Conservation (phyloP, 2,329 filamentous ascomycete species). For the Dothistroma pini region DNA sequence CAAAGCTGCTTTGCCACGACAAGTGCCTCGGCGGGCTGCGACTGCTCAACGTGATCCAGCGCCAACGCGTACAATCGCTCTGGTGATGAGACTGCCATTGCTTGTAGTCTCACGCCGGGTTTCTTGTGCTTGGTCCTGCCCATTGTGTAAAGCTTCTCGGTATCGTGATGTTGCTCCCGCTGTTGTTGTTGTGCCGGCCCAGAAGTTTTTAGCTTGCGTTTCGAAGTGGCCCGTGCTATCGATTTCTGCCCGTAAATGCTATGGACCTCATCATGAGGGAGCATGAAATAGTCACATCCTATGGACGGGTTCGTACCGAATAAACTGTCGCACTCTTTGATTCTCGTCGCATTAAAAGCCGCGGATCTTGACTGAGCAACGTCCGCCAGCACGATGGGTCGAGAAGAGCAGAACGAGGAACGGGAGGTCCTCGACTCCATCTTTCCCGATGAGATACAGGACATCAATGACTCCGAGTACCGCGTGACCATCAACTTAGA, state of each 20-base stretch:
- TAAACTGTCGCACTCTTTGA: not conserved
- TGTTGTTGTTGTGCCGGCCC: not conserved
- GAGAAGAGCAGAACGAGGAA: constrained; percentile 91
- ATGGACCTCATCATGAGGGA: not conserved
- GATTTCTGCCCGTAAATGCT: not conserved
- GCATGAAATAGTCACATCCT: too few relatives aligned
- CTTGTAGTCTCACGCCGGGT: constrained; percentile 49
- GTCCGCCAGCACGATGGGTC: constrained; percentile 40
- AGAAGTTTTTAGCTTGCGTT: not conserved
- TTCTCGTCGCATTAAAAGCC: too few relatives aligned
- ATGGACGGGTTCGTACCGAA: too few relatives aligned
- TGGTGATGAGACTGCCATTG: constrained; percentile 44
- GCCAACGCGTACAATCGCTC: constrained; percentile 56
- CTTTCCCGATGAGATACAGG: constrained; percentile 96
- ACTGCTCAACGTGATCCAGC: constrained; percentile 54
- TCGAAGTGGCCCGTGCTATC: not conserved
- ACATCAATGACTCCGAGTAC: constrained; percentile 86
- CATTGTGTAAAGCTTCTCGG: constrained; percentile 17
- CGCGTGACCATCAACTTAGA: constrained; percentile 84
- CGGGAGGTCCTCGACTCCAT: constrained; percentile 97
- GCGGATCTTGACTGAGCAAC: not conserved
- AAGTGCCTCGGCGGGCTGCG: constrained; percentile 56
- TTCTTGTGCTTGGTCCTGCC: constrained; percentile 26
- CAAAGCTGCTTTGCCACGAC: constrained; percentile 53
- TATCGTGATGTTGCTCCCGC: not conserved